Conservation (phyloP, 108 stramenopile species). For the Chaetoceros tenuissimus region DNA sequence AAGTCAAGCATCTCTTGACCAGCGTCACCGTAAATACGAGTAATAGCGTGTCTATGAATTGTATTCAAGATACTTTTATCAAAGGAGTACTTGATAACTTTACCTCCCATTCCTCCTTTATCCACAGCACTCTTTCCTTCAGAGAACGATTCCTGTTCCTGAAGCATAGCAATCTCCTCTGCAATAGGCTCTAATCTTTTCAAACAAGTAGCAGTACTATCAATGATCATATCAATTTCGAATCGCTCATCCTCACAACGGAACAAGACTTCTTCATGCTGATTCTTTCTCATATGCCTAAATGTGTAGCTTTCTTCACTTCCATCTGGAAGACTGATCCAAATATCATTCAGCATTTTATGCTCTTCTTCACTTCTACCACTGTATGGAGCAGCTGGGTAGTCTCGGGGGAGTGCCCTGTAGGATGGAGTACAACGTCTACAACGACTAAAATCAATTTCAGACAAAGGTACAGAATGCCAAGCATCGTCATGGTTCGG, state of each 20-base stretch:
- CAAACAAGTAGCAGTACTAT: constrained; percentile 83
- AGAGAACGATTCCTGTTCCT: constrained; percentile 33
- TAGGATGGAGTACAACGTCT: constrained; percentile 89
- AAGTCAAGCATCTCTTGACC: constrained; percentile 92
- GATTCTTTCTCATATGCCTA: constrained; percentile 95
- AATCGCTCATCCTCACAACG: constrained; percentile 98
- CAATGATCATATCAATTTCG: constrained; percentile 99
- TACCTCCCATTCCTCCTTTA: constrained; percentile 48
- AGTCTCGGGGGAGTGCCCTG: constrained; percentile 91
- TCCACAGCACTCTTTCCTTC: constrained; percentile 11
- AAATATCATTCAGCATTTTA: constrained; percentile 90
- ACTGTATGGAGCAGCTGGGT: constrained; percentile 86
- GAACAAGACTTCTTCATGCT: constrained; percentile 94
- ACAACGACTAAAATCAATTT: constrained; percentile 86
- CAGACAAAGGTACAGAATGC: constrained; percentile 84
- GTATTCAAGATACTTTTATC: constrained; percentile 77
- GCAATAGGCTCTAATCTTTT: constrained; percentile 88
- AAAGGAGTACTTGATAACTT: constrained; percentile 64
- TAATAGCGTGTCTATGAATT: constrained; percentile 92
- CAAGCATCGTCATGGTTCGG: constrained; percentile 75
- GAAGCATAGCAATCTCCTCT: constrained; percentile 81
- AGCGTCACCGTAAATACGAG: constrained; percentile 92
- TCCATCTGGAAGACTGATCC: constrained; percentile 94
- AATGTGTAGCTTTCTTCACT: constrained; percentile 95
- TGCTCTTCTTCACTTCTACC: constrained; percentile 76